Evolutionary conservation across 805 yeast genomes (phyloP), one percentile per base, ranked within the genome.

Genomic region (Scheffersomyces amazonensis): DNA sequence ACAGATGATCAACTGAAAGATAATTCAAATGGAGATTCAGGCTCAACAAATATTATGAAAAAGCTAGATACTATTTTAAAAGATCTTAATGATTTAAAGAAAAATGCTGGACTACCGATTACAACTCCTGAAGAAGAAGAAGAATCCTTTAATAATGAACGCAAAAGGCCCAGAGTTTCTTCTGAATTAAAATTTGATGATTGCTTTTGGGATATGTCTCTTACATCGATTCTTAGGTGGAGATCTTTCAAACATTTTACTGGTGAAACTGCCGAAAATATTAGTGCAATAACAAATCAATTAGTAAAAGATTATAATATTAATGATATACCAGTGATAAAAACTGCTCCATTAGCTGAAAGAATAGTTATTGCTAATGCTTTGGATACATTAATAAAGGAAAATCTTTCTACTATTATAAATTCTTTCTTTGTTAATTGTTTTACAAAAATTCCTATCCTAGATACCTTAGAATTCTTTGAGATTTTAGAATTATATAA

Each of bases 161-260:
- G 21, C 9, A 12, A 22, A 16, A 13, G 19, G n/a, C 16, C 7
- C 15, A 6, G 7, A 5, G 15, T 6, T 5, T 16, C n/a, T 4
- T 35, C 38, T 17, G 32, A 29, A n/a, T 41, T 34, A 21, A 22
- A 37, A 16, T 44, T 40, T 33, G 54, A 48, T 28, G 41, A 37
- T 24, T 47, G 50, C 29, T n/a, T 39, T 15, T 65, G 70, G 71
- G 62, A 64, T 46, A 54, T 63, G 60, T 60, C 68, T 3, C 35
- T 61, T 12, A 51, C 61, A 1, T 47, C 61, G 11, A 36, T 65
- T 2, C 31, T 65, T 31, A 48, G 47, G 23, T 65, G 70, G 70
- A 38, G 43, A 3, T 60, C 41, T 28, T 54, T 63, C 37, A 34
- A 16, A 22, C 30, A 47, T 11, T 28, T 37, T 18, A 36, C 49